A percentile compares a stretch with the other conserved stretches of the same genome.
These are phyloP conservation scores for Rosa multiflora DNA, from an alignment of 306 rosid genomes.

Conservation along the genomic window DNA sequence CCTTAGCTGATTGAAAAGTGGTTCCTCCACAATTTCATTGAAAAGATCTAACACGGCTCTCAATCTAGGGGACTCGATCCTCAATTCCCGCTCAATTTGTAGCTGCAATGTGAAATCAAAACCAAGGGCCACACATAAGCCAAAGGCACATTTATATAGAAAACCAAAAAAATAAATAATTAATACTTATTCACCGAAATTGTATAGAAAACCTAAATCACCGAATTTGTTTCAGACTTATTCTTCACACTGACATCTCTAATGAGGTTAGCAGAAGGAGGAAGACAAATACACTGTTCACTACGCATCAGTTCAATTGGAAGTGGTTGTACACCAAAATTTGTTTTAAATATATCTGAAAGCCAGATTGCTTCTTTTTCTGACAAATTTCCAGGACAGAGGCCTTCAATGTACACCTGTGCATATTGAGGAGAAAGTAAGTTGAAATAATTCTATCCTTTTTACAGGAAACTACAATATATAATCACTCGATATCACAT, in stretches of 20 bases:
- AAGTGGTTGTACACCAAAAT: conserved; percentile 61
- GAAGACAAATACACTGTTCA: conserved; percentile 69
- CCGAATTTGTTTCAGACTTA: conserved; percentile 75
- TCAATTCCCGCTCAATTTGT: conserved; percentile 79
- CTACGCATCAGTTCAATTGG: conserved; percentile 70
- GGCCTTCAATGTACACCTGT: conserved; percentile 86
- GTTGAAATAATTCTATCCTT: conserved; percentile 11
- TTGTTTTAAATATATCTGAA: conserved; percentile 64
- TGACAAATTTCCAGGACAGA: conserved; percentile 86
- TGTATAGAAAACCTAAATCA: conserved; percentile 56
- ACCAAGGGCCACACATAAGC: conserved; percentile 14
- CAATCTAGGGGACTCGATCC: conserved; percentile 56
- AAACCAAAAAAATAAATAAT: neutral
- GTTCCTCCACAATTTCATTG: conserved; percentile 85
- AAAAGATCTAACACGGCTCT: conserved; percentile 82
- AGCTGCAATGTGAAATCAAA: conserved; percentile 62
- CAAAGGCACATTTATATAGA: conserved; percentile 14
- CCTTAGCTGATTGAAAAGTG: conserved; percentile 93
- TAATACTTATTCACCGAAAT: conserved; percentile 14
- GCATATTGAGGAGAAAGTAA: conserved; percentile 13
- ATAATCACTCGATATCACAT: conserved; percentile 1
- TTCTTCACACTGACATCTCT: conserved; percentile 80
- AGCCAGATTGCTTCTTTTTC: conserved; percentile 77
- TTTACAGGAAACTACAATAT: neutral
- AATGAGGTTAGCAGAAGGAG: conserved; percentile 66